Conservation (phyloP, 352 stramenopile genomes). For the Phytophthora colocasiae region DNA sequence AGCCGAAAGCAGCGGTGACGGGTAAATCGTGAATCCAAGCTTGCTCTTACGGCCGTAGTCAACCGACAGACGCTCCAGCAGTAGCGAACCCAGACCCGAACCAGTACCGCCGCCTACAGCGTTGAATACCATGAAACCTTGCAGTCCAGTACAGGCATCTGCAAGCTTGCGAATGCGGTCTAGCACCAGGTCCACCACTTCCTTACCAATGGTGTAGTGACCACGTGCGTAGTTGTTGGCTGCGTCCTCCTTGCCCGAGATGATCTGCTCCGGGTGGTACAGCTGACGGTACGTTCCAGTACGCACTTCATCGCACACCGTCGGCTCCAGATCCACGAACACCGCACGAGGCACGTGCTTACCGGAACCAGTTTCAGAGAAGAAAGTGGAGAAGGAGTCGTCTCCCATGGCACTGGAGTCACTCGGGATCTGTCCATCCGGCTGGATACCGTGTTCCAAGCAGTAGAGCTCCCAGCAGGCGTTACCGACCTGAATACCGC, state of each 20-base stretch:
- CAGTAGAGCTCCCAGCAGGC: conserved; percentile 95
- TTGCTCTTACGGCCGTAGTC: conserved; percentile 99
- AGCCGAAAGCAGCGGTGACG: conserved; percentile 96
- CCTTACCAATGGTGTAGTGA: conserved; percentile 95
- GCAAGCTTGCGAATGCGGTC: conserved; percentile 98
- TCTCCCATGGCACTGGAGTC: conserved; percentile 85
- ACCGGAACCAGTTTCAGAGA: conserved; percentile 90
- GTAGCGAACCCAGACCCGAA: conserved; percentile 96
- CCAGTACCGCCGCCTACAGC: conserved; percentile 97
- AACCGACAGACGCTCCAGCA: conserved; percentile 96
- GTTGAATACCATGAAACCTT: conserved; percentile 99
- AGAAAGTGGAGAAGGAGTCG: conserved; percentile 85
- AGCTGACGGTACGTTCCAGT: conserved; percentile 96
- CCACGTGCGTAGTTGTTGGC: conserved; percentile 93
- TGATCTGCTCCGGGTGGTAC: conserved; percentile 99
- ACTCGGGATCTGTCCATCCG: conserved; percentile 86
- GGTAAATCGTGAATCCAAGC: conserved; percentile 97
- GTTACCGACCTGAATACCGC: conserved; percentile 84
- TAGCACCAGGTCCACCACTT: conserved; percentile 96
- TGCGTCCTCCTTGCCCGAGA: conserved; percentile 98
- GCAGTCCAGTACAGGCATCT: conserved; percentile 96
- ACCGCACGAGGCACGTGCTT: conserved; percentile 73
- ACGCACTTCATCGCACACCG: conserved; percentile 97
- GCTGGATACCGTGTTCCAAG: conserved; percentile 93
- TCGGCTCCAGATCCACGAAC: conserved; percentile 98